Percentiles rank a stretch among this genome's conserved stretches.
These are phyloP conservation scores for Penicillium hordei DNA, from an alignment of 2,329 filamentous ascomycete genomes.

Conservation along the genomic window DNA sequence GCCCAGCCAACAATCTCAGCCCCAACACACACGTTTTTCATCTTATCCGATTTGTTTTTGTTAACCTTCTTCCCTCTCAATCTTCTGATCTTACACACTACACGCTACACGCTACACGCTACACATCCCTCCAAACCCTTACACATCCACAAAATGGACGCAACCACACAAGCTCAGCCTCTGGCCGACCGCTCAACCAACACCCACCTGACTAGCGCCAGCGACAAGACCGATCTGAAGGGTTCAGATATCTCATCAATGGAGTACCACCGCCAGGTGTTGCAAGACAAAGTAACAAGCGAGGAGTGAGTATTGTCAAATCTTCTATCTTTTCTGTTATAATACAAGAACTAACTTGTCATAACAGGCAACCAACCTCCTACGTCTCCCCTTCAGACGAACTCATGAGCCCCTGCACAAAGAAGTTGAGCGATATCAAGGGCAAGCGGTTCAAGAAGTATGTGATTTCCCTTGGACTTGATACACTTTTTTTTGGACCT, in stretches of 20 bases:
- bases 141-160: constrained; percentile 30
- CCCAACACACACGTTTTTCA: constrained; percentile 22
- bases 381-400: constrained; percentile 53
- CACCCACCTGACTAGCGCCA: constrained; percentile 35
- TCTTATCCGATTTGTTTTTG: constrained; percentile 23
- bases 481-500: not conserved
- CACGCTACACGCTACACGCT: not conserved
- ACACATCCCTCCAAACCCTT: not conserved
- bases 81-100: constrained; percentile 1
- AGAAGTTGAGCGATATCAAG: constrained; percentile 52
- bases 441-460: constrained; percentile 52
- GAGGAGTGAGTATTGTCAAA: constrained; percentile 38
- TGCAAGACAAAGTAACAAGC: constrained; percentile 44
- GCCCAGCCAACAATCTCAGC: constrained; percentile 41
- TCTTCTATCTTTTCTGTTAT: not conserved
- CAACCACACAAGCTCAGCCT: constrained; percentile 35
- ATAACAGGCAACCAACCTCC: constrained; percentile 28
- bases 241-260: constrained; percentile 37
- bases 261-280: constrained; percentile 45
- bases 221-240: constrained; percentile 37
- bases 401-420: constrained; percentile 52
- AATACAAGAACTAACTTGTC: constrained; percentile 23
- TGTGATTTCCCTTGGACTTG: constrained; percentile 3
- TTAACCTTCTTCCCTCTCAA: constrained; percentile 1
- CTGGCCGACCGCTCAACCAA: constrained; percentile 45